These are phyloP conservation scores for Leucocoprinus birnbaumii DNA, from an alignment of 768 basidiomycete species.

Conservation along the genomic window DNA sequence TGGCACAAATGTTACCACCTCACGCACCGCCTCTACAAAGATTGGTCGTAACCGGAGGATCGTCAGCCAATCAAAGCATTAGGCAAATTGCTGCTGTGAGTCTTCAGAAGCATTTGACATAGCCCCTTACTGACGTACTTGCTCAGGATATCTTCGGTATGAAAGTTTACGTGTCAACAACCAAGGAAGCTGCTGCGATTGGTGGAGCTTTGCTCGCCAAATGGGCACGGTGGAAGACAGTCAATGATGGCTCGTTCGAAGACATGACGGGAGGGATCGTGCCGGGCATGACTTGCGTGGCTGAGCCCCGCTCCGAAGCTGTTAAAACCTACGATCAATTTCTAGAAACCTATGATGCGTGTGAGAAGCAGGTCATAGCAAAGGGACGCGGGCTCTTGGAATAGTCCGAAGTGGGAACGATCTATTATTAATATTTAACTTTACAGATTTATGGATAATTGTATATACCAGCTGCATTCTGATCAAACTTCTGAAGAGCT, in stretches of 20 bases:
- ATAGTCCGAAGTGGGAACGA: neutral
- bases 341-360: constrained; percentile 48
- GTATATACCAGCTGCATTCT: no score
- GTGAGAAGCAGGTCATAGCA: constrained; percentile 50
- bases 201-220: constrained; percentile 73
- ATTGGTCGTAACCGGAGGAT: constrained; percentile 77
- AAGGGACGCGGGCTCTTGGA: constrained; percentile 9
- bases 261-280: constrained; percentile 55
- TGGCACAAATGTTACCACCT: constrained; percentile 62
- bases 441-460: neutral
- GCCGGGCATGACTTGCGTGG: constrained; percentile 58
- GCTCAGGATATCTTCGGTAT: constrained; percentile 68
- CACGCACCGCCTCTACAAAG: constrained; percentile 54
- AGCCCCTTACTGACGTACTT: neutral
- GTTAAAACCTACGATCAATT: constrained; percentile 50
- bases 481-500: no score
- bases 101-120: neutral
- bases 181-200: constrained; percentile 68
- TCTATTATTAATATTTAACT: neutral
- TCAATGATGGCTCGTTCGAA: constrained; percentile 53
- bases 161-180: constrained; percentile 64
- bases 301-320: constrained; percentile 47
- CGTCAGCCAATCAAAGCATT: constrained; percentile 70
- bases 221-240: constrained; percentile 65
- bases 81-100: constrained; percentile 65